phyloP scores from a whole-genome alignment of 2,329 filamentous ascomycete species.

The Aspergillus brunneoviolaceus region DNA sequence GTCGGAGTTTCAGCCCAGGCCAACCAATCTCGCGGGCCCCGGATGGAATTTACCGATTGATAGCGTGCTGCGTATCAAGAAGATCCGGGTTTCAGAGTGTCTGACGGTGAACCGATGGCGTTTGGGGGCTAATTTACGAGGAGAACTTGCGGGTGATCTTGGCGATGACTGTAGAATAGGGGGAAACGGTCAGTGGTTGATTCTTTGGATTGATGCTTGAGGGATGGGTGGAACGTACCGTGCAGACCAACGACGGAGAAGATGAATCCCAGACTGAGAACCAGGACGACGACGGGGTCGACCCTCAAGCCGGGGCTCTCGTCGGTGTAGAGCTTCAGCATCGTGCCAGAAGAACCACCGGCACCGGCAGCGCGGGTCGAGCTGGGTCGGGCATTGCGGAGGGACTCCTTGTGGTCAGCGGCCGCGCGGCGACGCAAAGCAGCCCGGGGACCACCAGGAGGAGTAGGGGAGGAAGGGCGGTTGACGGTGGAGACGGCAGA shows the following conservation, averaged over 20 bases:
- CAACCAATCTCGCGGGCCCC: not conserved
- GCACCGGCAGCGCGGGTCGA: slow-evolving; percentile 92
- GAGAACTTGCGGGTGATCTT: slow-evolving; percentile 90
- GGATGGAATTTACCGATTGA: no score
- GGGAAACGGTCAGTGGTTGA: slow-evolving; percentile 19
- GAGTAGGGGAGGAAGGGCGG: slow-evolving; percentile 81
- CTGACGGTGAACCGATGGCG: not conserved
- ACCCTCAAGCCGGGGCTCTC: slow-evolving; percentile 97
- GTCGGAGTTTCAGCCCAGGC: slow-evolving; percentile 1
- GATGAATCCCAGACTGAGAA: slow-evolving; percentile 95
- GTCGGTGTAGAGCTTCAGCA: slow-evolving; percentile 98
- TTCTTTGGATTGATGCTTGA: not conserved
- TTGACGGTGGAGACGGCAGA: slow-evolving; percentile 67
- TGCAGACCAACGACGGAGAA: slow-evolving; percentile 97
- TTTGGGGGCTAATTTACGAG: slow-evolving; percentile 40
- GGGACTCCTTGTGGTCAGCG: slow-evolving; percentile 95
- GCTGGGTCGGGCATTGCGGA: slow-evolving; percentile 87
- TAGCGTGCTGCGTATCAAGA: no score
- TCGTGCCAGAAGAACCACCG: slow-evolving; percentile 94
- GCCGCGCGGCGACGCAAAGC: slow-evolving; percentile 93
- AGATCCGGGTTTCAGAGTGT: not conserved
- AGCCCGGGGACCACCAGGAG: slow-evolving; percentile 90
- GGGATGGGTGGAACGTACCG: slow-evolving; percentile 62
- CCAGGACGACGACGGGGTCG: slow-evolving; percentile 94
- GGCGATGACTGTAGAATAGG: slow-evolving; percentile 70